Base-by-base conservation (phyloP, 169 alveolate species). In the Plasmodium gaboni region DNA sequence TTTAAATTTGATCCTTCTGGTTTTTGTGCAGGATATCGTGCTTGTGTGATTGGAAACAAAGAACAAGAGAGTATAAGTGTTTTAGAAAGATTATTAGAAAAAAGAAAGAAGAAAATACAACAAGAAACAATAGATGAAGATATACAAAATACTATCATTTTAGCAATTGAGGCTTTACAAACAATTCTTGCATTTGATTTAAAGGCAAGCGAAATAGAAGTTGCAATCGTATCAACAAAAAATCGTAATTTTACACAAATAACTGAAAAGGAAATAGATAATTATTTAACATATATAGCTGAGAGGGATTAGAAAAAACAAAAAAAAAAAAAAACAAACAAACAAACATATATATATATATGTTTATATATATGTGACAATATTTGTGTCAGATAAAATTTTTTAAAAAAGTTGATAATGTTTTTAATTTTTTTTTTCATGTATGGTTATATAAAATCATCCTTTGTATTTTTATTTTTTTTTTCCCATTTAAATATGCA, bases 1-100 rank as follows among this genome's bases (percentile, higher is more conserved):
- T 98, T 89, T 92, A 97, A 97, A 88, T 95, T 98, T 57, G 99
- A 98, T 76, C 99, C 99, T 22, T 98, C 99, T n/a, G 99, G 99
- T 1, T 96, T 96, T 95, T 96, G 93, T 73, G 97, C 98, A 12
- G 98, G 99, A 8, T 97, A 97, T 93, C 95, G 94, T 95, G 99
- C 98, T 24, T 94, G 97, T 70, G 97, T 97, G 5, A 92, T 96
- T 17, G 98, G 98, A 13, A 88, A 98, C 6, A 97, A 97, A 93
- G 98, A 97, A 74, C 97, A 96, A 93, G 98, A 97, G 63, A 95
- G 97, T 5, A 95, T 93, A 44, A 96, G 96, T 70, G 94, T 96
- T 17, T 93, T 97, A 24, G 98, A 95, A 78, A 91, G 95, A 74
- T 88, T 94, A 42, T 48, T 94, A 73, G 91, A 83, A 55, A 88